Percentiles rank a stretch among this genome's conserved stretches.
Evolutionary conservation across 2,329 filamentous ascomycete genomes (phyloP).

Genomic region (Colletotrichum acutatum): DNA sequence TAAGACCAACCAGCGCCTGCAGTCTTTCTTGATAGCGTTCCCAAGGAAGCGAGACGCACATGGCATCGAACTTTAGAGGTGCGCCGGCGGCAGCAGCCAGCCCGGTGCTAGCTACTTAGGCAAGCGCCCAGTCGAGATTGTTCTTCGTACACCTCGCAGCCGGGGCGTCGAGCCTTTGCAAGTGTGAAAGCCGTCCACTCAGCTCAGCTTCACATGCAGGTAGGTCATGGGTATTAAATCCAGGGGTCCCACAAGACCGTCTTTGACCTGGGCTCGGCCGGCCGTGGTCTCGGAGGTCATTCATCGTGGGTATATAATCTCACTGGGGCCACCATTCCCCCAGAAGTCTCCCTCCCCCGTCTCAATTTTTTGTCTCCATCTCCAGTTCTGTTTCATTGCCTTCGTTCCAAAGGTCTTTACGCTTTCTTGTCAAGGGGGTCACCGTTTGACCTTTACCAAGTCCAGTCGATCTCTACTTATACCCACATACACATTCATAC

Average conservation of each 20-base stretch:
- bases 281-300: conserved; percentile 8
- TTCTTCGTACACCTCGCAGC: conserved; percentile 1
- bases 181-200: conserved; percentile 10
- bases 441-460: conserved; percentile 6
- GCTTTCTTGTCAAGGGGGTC: conserved; percentile 4
- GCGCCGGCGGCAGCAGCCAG: conserved; percentile 28
- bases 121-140: conserved; percentile 16
- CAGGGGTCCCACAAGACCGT: conserved; percentile 16
- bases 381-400: conserved; percentile 16
- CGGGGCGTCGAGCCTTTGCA: conserved; percentile 24
- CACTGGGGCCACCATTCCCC: conserved; percentile 7
- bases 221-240: conserved; percentile 6
- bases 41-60: neutral
- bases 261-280: conserved; percentile 23
- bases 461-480: conserved; percentile 28
- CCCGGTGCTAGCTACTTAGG: neutral
- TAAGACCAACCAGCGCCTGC: neutral
- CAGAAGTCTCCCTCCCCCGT: neutral
- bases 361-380: conserved; percentile 3
- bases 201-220: conserved; percentile 29
- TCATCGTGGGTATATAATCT: conserved; percentile 28
- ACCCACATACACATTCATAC: neutral
- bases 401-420: neutral
- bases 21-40: neutral
- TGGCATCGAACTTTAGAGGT: neutral